Base-by-base conservation (phyloP, 805 yeast species). In the Starmerella ratchasimensis region DNA sequence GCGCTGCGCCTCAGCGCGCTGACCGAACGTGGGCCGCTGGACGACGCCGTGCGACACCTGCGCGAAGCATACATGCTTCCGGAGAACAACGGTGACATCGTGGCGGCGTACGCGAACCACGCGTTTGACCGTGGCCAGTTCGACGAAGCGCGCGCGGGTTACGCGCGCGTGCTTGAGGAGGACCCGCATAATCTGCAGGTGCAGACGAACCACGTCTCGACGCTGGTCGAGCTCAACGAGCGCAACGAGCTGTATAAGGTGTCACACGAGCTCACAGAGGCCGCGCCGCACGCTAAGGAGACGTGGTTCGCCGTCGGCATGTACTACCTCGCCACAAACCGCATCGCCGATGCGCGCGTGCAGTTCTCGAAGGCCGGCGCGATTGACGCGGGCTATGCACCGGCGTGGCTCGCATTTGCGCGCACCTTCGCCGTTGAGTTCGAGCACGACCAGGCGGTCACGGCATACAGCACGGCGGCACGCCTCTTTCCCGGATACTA, bases 371-470 rank as follows among this genome's bases (percentile, higher is more conserved):
- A 82, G 55, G 86, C 96, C 0, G 82, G 96, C 1, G 66, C 84
- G 47, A 58, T 86, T 43, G 79, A 83, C 51, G 93, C 98, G 3
- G 80, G 76, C 47, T 84, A 81, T 61, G 93, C 90, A 0, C 88
- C 81, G 36, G 94, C 97, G 1, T 90, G 98, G 98, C 75, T 90
- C 24, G 98, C 96, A 2, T 90, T 90, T 62, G 97, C 97, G 1
- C 97, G 88, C 53, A 86, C 97, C 0, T 90, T 86, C 69, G 95
- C 95, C 0, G 77, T 81, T 3, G 98, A 90, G 56, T 93, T 95
- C n/a, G 99, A 90, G 58, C 96, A 90, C 56, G 99, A 90, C 56
- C 97, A 90, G 58, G 97, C 97, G 1, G 79, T 90, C 17, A 79
- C 95, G 39, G 97, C 97, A 0, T 90, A 86, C 58, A 86, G 97